Base-by-base conservation (phyloP, 2,329 filamentous ascomycete species). In the Aschersonia sp. region DNA sequence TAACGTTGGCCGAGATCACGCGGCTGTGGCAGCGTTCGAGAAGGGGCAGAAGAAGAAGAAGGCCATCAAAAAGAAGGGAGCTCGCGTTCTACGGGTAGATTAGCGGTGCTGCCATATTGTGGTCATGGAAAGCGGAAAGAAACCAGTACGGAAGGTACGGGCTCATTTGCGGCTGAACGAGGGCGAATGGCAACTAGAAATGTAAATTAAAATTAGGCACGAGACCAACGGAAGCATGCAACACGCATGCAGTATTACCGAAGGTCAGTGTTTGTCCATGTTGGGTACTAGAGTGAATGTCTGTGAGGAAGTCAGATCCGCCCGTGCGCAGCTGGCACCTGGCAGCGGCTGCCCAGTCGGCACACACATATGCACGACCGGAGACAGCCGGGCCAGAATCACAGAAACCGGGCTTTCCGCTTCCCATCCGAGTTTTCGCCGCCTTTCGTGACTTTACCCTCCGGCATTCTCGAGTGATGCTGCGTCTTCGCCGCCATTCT, bases 1-100 rank as follows among this genome's bases (percentile, higher is more conserved):
- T 71, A 97, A 97, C 65, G 74, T 98, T 55, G 90, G 88, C 48
- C 81, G 92, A 63, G 87, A 95, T 58, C 90, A 96, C 62, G 78
- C 78, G 5, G 66, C 76, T 0, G 79, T 71, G 2, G 71, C 76
- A 32, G 76, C 81, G 6, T 90, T 90, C 60, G 83, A 87, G 51
- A 81, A 79, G 60, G 85, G 85, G 39, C 79, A 83, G 66, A 89
- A 88, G 78, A 87, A 85, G 77, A 89, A 86, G 81, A 84, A 83
- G 73, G 64, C 73, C 2, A 65, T 67, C 37, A 89, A 85, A 73
- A 81, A 81, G 67, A 78, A 77, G 60, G 85, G 82, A n/a, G 71
- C 83, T 42, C 76, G 83, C 55, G 74, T 81, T 46, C 71, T 89
- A 52, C 75, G 85, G 52, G 76, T 86, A 51, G 85, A 89, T 58